Base-by-base conservation (phyloP, 495 filamentous ascomycete species). In the Lepraria neglecta region DNA sequence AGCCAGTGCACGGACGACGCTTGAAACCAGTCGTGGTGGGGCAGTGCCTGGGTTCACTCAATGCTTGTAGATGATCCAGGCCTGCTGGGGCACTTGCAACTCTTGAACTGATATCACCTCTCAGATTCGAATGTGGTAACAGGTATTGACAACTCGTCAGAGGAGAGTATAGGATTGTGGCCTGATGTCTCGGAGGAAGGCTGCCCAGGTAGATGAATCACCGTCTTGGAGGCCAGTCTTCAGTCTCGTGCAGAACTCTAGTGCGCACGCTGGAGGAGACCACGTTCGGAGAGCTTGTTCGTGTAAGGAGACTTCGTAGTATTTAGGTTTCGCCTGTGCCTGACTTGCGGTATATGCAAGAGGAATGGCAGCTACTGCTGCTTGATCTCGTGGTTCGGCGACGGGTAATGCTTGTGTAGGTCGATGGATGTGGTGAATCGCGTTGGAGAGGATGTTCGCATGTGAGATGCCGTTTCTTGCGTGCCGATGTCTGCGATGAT, bases 1-100 rank as follows among this genome's bases (percentile, higher is more conserved):
- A 31, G 51, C 3, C 30, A 54, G 51, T 33, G 51, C 51, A 54
- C 30, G 51, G 51, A 54, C 51, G 51, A 35, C 7, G 28, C 35
- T 38, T 14, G 17, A 30, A 54, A 19, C 3, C 9, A 35, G n/a
- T 21, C 6, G n/a, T 35, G 30, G 51, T 54, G 51, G 51, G 51
- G 51, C 35, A n/a, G 10, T 53, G 50, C 50, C 24, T 53, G 50
- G 47, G 27, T 33, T 53, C 7, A 2, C 17, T 53, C 24, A 21
- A 9, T 11, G 28, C 30, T 19, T 54, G 30, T 54, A 38, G 19
- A 19, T 54, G 28, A 33, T 38, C 30, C 15, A 54, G 31, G 17
- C 31, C 51, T 35, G 51, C 51, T 21, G 9, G 17, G 10, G 9
- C 51, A 5, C 9, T 35, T 44, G 48, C 27, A 51, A 17, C 5